Percentiles rank a stretch among this genome's conserved stretches.
Evolutionary conservation across 225 moss, liverwort and hornwort genomes (phyloP).

Genomic region (Pseudisothecium myosuroides): DNA sequence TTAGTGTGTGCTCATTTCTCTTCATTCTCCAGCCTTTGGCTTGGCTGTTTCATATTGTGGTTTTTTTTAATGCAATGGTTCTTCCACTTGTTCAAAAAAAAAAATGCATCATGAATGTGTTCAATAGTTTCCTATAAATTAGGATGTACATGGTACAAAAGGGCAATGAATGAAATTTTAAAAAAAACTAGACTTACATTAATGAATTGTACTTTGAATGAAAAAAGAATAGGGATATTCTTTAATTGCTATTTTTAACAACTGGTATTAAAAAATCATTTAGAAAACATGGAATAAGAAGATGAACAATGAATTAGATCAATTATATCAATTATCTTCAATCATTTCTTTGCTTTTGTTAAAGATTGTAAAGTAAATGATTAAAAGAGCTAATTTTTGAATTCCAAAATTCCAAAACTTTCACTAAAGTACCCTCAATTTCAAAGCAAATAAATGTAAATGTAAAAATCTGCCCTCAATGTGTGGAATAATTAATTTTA

Average conservation of each 20-base stretch:
- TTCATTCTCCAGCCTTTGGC: no score
- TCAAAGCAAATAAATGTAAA: not conserved
- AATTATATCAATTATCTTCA: not conserved
- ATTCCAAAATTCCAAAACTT: not conserved
- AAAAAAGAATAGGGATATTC: no score
- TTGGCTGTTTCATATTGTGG: no score
- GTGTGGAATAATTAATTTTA: not conserved
- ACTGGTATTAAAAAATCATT: no score
- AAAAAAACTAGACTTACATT: no score
- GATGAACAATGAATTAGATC: not conserved
- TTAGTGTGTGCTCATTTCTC: no score
- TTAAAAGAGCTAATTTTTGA: fast-evolving
- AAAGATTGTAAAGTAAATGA: no score
- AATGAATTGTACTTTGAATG: not conserved
- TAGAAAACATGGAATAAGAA: fast-evolving
- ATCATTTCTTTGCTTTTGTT: not conserved
- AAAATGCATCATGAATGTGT: fast-evolving
- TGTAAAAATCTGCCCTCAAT: fast-evolving
- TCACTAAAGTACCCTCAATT: fast-evolving
- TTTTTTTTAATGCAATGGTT: no score
- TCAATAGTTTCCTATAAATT: not conserved
- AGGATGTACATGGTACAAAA: fast-evolving
- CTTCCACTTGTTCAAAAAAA: no score
- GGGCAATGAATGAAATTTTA: fast-evolving
- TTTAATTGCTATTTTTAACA: not conserved